Percentiles rank a stretch among this genome's conserved stretches.
phyloP scores from a whole-genome alignment of 768 basidiomycete species.

The Clavaria fumosa region DNA sequence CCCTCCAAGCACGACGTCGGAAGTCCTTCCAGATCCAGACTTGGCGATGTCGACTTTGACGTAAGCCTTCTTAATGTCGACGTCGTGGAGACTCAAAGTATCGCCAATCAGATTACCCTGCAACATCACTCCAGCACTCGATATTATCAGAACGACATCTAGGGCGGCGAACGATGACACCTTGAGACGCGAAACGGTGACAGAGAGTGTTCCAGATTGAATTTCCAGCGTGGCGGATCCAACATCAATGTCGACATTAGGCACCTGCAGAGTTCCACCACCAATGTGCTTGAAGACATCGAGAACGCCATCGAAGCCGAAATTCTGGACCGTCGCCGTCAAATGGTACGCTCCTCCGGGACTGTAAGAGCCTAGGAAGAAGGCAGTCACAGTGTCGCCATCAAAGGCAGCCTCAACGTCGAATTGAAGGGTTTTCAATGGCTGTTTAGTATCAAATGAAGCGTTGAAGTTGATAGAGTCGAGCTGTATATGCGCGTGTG shows the following conservation, averaged over 20 bases:
- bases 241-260: conserved; percentile 2
- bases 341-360: conserved; percentile 1
- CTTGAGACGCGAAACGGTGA: neutral
- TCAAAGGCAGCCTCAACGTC: conserved; percentile 1
- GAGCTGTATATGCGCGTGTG: neutral
- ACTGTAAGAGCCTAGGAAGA: neutral
- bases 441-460: neutral
- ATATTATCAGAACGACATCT: neutral
- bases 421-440: conserved; percentile 3
- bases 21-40: conserved; percentile 1
- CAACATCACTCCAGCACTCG: neutral
- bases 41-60: neutral
- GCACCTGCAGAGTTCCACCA: conserved; percentile 1
- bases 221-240: conserved; percentile 4
- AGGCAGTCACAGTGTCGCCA: neutral
- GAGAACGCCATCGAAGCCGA: neutral
- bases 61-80: conserved; percentile 3
- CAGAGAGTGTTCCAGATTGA: neutral
- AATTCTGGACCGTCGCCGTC: conserved; percentile 3
- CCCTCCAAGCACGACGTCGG: conserved; percentile 3
- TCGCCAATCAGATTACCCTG: neutral
- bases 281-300: conserved; percentile 4
- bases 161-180: neutral
- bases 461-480: neutral
- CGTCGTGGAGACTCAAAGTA: neutral